Base-by-base conservation (phyloP, 2,329 filamentous ascomycete species). In the Penicillium verrucosum region DNA sequence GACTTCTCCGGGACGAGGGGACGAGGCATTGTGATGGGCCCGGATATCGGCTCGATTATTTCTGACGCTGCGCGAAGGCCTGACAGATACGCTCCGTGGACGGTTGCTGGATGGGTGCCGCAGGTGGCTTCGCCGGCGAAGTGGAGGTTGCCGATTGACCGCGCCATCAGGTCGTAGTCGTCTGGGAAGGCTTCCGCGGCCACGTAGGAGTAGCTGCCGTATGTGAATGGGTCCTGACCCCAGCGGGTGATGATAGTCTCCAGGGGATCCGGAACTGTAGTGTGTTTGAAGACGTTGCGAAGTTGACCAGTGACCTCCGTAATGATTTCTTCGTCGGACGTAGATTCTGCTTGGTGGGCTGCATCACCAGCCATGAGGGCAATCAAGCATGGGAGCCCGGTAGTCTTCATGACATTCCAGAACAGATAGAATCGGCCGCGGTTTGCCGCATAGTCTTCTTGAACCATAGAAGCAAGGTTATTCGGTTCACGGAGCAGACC, bases 101-200 rank as follows among this genome's bases (percentile, higher is more conserved):
- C 94, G 2, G 94, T 99, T 32, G 95, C 94, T 12, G 95, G 94
- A 70, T 99, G 92, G 0, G 92, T 96, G 45, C 90, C 92, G 65
- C 90, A 97, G 0, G 95, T 99, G 59, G 96, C 94, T 75, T 99
- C 94, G 46, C 94, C 94, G 16, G 93, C 94, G 74, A 99, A 99
- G 74, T 93, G 90, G 9, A 99, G 79, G 62, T 95, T 96, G 32
- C 91, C 92, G 32, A 97, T 81, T 1, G 89, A 80, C 47, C 84
- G 83, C 2, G 94, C 91, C 90, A 99, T 96, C 32, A 85, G 80
- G 71, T 97, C 90, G 74, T 99, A 99, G 71, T 99, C 94, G 51
- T 92, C 89, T 2, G 89, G 84, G 50, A 85, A 82, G 74, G 96
- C 93, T 45, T 85, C 82, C 6, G 92, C 88, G 0, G 90, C 92